Evolutionary conservation across 805 yeast genomes (phyloP).

Genomic region (Torulaspora microellipsoides): DNA sequence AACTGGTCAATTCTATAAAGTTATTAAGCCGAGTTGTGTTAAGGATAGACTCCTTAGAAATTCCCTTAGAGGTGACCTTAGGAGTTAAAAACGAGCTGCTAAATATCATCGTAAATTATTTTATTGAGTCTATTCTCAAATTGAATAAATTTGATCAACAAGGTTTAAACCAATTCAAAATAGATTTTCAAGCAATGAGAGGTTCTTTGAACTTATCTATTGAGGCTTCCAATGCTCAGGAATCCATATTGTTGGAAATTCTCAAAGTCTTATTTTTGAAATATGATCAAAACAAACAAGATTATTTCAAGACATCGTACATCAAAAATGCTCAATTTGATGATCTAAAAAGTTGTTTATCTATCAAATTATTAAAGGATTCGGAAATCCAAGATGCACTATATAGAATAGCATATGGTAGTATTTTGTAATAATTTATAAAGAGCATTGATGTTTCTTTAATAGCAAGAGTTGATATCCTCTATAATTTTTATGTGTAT

Average conservation of each 20-base stretch:
- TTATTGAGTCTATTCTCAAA: conserved; percentile 36
- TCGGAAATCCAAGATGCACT: conserved; percentile 37
- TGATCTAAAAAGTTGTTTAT: conserved; percentile 21
- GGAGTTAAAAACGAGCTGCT: conserved; percentile 28
- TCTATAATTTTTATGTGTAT: too few relatives aligned
- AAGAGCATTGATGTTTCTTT: too few relatives aligned
- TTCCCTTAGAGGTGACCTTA: conserved; percentile 15
- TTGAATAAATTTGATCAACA: conserved; percentile 34
- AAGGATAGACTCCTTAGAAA: conserved; percentile 13
- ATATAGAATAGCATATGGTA: conserved; percentile 32
- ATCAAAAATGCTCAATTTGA: conserved; percentile 31
- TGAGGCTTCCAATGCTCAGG: conserved; percentile 16
- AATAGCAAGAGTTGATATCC: too few relatives aligned
- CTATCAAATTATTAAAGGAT: conserved; percentile 25
- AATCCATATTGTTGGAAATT: conserved; percentile 22
- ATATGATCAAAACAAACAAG: conserved; percentile 19
- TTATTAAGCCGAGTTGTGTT: conserved; percentile 19
- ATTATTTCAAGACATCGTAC: conserved; percentile 22
- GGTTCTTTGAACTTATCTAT: conserved; percentile 25
- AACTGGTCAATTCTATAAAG: conserved; percentile 30
- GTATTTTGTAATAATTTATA: conserved; percentile 7
- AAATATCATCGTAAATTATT: conserved; percentile 29
- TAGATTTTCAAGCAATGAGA: conserved; percentile 33
- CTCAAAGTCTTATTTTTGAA: conserved; percentile 30
- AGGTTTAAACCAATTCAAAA: conserved; percentile 34